These are phyloP conservation scores for Lavandula angustifolia DNA, from an alignment of 257 asterid species.

Conservation along the genomic window DNA sequence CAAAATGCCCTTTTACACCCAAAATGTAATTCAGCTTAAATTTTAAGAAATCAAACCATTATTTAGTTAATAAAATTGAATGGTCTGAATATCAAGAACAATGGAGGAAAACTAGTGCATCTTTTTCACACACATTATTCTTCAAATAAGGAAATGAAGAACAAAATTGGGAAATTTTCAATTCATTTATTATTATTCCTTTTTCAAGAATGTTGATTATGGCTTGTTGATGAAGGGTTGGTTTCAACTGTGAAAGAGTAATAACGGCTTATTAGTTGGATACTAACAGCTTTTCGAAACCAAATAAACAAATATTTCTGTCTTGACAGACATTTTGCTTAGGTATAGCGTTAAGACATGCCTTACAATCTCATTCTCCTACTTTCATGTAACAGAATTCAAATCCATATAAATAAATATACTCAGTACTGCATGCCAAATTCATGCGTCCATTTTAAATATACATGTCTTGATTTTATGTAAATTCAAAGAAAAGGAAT, in stretches of 20 bases:
- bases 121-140: conserved; percentile 10
- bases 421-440: neutral
- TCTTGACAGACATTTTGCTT: conserved; percentile 50
- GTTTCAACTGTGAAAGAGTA: conserved; percentile 3
- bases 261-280: conserved; percentile 38
- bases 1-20: neutral
- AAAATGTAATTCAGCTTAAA: neutral
- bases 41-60: neutral
- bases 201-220: conserved; percentile 26
- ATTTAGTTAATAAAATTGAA: neutral
- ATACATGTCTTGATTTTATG: neutral
- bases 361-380: conserved; percentile 41
- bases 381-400: neutral
- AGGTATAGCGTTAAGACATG: no score
- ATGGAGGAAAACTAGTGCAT: neutral
- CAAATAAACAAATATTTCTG: conserved; percentile 31
- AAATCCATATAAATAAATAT: neutral
- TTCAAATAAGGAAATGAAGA: conserved; percentile 34
- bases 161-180: neutral
- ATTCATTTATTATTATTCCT: no score
- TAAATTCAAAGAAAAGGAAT: no score
- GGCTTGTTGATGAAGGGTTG: conserved; percentile 42
- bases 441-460: neutral
- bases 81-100: neutral
- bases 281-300: conserved; percentile 13